Base-by-base conservation (phyloP, 345 rosid genomes). In the Syzygium oleosum region DNA sequence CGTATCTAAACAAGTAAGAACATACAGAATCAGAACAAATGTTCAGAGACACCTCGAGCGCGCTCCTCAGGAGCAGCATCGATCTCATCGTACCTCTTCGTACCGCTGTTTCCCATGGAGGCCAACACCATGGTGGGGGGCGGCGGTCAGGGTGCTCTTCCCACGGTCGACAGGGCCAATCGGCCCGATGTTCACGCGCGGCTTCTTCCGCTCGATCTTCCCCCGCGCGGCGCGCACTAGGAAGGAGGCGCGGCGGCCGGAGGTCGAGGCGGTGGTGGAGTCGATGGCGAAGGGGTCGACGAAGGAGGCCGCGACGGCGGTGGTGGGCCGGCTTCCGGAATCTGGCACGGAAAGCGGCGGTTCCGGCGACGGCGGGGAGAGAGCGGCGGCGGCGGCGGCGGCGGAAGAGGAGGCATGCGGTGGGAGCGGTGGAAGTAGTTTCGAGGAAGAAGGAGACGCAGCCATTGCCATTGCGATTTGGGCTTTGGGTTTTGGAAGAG, bases 111-210 rank as follows among this genome's bases (percentile, higher is more conserved):
- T 5, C 99, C 98, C 84, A 92, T 55, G 85, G 96, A 84, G 85
- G 98, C 99, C 21, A 96, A 88, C 46, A 97, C 99, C 99, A 96
- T 98, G 90, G 99, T 96, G 52, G 96, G 94, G 84, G 85, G 99
- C 96, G 14, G 97, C 98, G 25, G 98, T 98, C 58, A 96, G 88
- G 41, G 99, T 96, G 25, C 98, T 98, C 90, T 98, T 96, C 23
- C 99, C 99, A 73, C 96, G 99, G 97, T 98, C 99, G 84, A 96
- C 99, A 43, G 96, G 99, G 51, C 99, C 99, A 43, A 96, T 98
- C 7, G 99, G 96, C 11, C 98, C 98, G 87, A 98, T 93, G 92
- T 98, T 96, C 84, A 98, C 93, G 46, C 96, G 99, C 85, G 98
- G 98, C 54, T 98, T 98, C 91, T 96, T 96, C 52, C 99, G 87